A percentile compares a stretch with the other conserved stretches of the same genome.
phyloP scores from a whole-genome alignment of 768 basidiomycete species.

The Lactarius trivialis region DNA sequence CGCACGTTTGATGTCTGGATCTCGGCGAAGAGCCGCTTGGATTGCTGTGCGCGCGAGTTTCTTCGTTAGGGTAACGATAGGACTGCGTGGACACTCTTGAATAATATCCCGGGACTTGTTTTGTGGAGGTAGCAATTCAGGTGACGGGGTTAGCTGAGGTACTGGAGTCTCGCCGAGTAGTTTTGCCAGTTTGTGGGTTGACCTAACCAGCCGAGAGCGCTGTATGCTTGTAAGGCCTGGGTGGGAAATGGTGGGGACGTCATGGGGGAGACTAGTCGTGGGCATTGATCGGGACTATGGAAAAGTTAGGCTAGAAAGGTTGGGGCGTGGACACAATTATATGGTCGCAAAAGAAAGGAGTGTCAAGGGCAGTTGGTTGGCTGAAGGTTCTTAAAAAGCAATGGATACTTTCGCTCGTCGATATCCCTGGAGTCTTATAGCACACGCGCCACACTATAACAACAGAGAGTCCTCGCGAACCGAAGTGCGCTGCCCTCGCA shows the following conservation, averaged over 20 bases:
- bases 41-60: conserved; percentile 10
- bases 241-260: neutral
- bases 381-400: neutral
- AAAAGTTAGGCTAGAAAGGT: neutral
- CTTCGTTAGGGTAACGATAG: neutral
- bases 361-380: neutral
- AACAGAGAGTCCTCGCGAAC: no score
- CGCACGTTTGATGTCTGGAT: neutral
- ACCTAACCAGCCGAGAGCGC: conserved; percentile 15
- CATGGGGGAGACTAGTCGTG: neutral
- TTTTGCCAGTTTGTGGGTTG: conserved; percentile 21
- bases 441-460: neutral
- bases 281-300: neutral
- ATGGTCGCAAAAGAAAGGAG: conserved; percentile 7
- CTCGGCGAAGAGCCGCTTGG: neutral
- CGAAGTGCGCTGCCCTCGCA: neutral
- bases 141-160: conserved; percentile 1
- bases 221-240: conserved; percentile 9
- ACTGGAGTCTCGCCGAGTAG: conserved; percentile 21
- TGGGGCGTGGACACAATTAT: neutral
- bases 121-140: neutral
- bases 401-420: neutral
- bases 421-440: conserved; percentile 8
- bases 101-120: neutral
- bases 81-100: neutral